A percentile compares a stretch with the other conserved stretches of the same genome.
phyloP scores from a whole-genome alignment of 1,284 basidiomycete genomes.

The Erythrobasidium hasegawianum region DNA sequence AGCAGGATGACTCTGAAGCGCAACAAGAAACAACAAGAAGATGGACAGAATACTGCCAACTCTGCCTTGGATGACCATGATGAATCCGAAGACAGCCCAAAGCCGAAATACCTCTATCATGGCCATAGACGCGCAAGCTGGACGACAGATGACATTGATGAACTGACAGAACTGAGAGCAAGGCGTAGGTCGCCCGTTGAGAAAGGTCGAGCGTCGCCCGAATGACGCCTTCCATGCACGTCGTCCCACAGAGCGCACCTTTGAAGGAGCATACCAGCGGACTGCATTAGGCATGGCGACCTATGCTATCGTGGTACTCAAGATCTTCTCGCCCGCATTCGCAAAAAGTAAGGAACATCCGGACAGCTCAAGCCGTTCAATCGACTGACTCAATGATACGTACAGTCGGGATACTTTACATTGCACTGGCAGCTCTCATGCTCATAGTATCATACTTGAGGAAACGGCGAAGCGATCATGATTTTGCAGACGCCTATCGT shows the following conservation, averaged over 20 bases:
- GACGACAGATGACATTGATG: constrained; percentile 32
- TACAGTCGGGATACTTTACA: constrained; percentile 67
- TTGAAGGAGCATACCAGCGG: constrained; percentile 63
- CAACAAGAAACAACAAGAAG: too few relatives aligned
- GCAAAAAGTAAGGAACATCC: constrained; percentile 57
- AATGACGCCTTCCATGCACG: background rate
- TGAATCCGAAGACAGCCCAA: background rate
- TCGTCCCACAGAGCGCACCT: constrained; percentile 17
- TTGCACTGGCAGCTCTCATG: constrained; percentile 61
- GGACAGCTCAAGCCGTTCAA: constrained; percentile 34
- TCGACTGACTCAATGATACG: constrained; percentile 28
- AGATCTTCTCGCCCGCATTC: constrained; percentile 68
- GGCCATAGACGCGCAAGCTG: constrained; percentile 29
- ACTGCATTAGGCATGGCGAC: constrained; percentile 70
- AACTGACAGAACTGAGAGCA: constrained; percentile 37
- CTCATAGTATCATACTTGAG: constrained; percentile 61
- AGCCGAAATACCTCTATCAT: constrained; percentile 20
- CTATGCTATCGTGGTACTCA: constrained; percentile 67
- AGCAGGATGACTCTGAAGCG: too few relatives aligned
- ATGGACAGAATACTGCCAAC: too few relatives aligned
- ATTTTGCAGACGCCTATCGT: constrained; percentile 64
- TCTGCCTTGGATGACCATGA: background rate
- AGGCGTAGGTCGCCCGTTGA: constrained; percentile 6
- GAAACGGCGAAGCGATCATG: constrained; percentile 62
- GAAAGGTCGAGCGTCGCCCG: background rate